phyloP scores from a whole-genome alignment of 768 basidiomycete genomes.

The Gymnopilus dilepis region DNA sequence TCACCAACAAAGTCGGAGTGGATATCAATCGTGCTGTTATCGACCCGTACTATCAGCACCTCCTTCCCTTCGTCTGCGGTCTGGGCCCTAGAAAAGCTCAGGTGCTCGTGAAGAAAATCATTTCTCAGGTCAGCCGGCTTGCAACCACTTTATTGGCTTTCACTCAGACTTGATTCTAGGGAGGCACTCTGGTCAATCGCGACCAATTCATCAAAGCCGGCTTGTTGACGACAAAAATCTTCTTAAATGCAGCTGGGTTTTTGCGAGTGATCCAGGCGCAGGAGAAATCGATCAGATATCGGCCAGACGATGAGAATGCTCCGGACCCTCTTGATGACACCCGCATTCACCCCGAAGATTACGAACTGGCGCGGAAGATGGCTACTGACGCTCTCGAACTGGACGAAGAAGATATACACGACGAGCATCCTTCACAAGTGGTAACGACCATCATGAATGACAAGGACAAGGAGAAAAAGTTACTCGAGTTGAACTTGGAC shows the following conservation, averaged over 20 bases:
- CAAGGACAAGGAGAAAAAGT: constrained; percentile 74
- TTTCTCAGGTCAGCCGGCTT: constrained; percentile 60
- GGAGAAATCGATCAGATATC: constrained; percentile 64
- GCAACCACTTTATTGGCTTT: background rate
- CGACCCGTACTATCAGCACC: constrained; percentile 85
- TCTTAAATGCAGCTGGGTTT: constrained; percentile 93
- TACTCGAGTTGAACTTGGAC: constrained; percentile 91
- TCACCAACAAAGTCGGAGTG: constrained; percentile 91
- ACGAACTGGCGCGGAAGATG: constrained; percentile 98
- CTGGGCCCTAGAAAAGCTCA: constrained; percentile 95
- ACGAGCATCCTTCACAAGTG: constrained; percentile 89
- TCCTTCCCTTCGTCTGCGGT: constrained; percentile 91
- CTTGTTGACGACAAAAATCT: constrained; percentile 84
- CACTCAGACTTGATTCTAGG: constrained; percentile 33
- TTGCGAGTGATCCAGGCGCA: constrained; percentile 81
- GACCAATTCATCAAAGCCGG: constrained; percentile 85
- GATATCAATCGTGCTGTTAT: constrained; percentile 94
- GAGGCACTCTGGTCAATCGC: constrained; percentile 85
- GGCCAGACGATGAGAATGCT: constrained; percentile 69
- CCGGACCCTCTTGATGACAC: constrained; percentile 94
- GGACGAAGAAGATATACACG: constrained; percentile 96
- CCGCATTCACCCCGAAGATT: constrained; percentile 96
- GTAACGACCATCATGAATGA: constrained; percentile 89
- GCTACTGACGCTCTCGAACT: constrained; percentile 95
- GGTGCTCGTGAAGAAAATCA: constrained; percentile 80